Base-by-base conservation (phyloP, 108 stramenopile genomes). In the Cyclotella sp. region DNA sequence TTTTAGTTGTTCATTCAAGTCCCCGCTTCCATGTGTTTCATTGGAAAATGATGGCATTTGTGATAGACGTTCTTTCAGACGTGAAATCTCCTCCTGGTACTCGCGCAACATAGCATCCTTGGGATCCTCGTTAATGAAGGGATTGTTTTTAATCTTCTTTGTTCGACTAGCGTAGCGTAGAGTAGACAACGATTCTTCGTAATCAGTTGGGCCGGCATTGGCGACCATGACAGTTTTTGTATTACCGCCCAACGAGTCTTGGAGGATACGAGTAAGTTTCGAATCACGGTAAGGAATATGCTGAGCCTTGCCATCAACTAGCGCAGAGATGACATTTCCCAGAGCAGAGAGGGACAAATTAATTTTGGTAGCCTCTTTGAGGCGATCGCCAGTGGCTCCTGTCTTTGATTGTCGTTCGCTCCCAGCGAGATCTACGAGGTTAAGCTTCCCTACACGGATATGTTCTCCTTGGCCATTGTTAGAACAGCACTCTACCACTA, bases 101-200 rank as follows among this genome's bases (percentile, higher is more conserved):
- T 90, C 98, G 65, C 91, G 91, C 69, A 87, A 93, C 98, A 86
- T 98, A 65, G 94, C 98, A 84, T 87, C 97, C 75, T 95, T 99
- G 76, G 88, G 98, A 70, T 94, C 92, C 82, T 99, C 98, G 76
- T 99, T 99, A 43, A 99, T 96, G 75, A 97, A 85, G 5, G 99
- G 98, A 81, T 91, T 97, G 68, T 99, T 99, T 90, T 99, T 99
- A 79, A 99, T 99, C 57, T 98, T 96, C 87, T 99, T 99, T 26
- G 99, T 98, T 41, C 99, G 94, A 30, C 97, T 95, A 4, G 99
- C 99, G 83, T 99, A 99, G 57, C 94, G 93, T 27, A 99, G 83
- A 26, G 99, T 99, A 0, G 97, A 97, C 30, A 98, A 74, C 16
- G 98, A 99, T 72, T 99, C 99, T 75, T 99, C 98, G 70, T 96